Conservation (phyloP, 139 green algal species). For the Pleodorina starrii region DNA sequence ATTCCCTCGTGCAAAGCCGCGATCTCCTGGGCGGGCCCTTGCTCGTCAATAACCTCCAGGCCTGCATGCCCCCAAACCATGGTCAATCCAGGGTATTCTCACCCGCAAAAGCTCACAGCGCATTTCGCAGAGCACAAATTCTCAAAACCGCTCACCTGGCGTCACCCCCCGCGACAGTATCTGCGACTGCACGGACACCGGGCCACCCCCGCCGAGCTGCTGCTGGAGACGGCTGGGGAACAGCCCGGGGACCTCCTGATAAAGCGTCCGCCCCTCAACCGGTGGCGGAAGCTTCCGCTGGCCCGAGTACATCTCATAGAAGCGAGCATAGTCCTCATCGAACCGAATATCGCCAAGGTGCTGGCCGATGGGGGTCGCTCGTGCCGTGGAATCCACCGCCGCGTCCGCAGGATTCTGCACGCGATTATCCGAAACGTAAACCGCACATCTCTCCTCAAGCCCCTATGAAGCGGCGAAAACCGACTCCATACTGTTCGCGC, state of each 20-base stretch:
- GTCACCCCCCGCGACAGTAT: constrained; percentile 32
- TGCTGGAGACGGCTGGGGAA: constrained; percentile 53
- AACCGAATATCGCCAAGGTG: constrained; percentile 79
- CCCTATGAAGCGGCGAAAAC: too few species aligned
- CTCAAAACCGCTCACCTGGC: constrained; percentile 5
- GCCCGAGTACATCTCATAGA: constrained; percentile 75
- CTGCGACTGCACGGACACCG: not conserved
- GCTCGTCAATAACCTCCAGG: constrained; percentile 80
- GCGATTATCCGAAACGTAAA: not conserved
- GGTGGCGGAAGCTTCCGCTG: constrained; percentile 87
- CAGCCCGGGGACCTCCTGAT: constrained; percentile 76
- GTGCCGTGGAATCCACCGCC: constrained; percentile 20
- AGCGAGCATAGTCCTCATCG: constrained; percentile 91
- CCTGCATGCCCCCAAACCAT: constrained; percentile 54
- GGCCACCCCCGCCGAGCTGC: constrained; percentile 1
- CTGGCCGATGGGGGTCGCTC: constrained; percentile 44
- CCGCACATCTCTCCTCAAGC: too few species aligned
- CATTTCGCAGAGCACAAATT: too few species aligned
- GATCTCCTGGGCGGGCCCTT: constrained; percentile 67
- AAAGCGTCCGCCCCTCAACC: constrained; percentile 82
- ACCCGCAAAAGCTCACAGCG: too few species aligned
- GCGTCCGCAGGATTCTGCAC: constrained; percentile 41
- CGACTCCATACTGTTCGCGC: too few species aligned
- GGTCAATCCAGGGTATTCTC: too few species aligned
- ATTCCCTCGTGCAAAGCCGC: constrained; percentile 60